Evolutionary conservation across 345 rosid species (phyloP).

Genomic region (Melastoma malabathricum): DNA sequence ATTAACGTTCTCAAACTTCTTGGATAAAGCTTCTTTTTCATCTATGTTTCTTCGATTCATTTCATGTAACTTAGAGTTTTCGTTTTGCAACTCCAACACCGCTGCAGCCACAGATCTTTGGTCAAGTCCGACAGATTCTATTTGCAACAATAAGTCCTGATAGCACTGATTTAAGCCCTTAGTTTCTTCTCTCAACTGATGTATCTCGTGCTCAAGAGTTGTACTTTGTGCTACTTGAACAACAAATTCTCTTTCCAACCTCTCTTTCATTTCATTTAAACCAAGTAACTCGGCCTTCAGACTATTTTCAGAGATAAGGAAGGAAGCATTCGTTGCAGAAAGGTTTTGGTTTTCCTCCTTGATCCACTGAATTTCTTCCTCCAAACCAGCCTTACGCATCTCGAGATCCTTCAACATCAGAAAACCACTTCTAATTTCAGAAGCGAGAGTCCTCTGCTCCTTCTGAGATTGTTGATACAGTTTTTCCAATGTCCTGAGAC

Average conservation of each 20-base stretch:
- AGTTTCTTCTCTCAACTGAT: slow-evolving; percentile 57
- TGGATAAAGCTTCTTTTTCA: slow-evolving; percentile 32
- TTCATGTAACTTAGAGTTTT: slow-evolving; percentile 53
- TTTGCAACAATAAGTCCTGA: slow-evolving; percentile 43
- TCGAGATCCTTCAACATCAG: slow-evolving; percentile 44
- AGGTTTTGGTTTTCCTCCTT: slow-evolving; percentile 26
- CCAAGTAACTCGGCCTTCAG: slow-evolving; percentile 36
- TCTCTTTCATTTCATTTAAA: slow-evolving; percentile 52
- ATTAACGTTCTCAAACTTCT: slow-evolving; percentile 49
- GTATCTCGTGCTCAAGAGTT: slow-evolving; percentile 62
- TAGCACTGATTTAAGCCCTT: slow-evolving; percentile 39
- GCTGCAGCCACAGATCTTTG: slow-evolving; percentile 35
- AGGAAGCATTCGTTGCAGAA: slow-evolving; percentile 34
- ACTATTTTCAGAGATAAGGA: slow-evolving; percentile 24
- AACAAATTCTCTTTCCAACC: slow-evolving; percentile 58
- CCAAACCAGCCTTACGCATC: slow-evolving; percentile 31
- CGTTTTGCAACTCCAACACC: slow-evolving; percentile 52
- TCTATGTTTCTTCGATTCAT: slow-evolving; percentile 25
- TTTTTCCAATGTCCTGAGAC: slow-evolving; percentile 36
- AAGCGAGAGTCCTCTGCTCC: slow-evolving; percentile 52
- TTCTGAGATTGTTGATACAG: slow-evolving; percentile 40
- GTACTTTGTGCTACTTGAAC: slow-evolving; percentile 38
- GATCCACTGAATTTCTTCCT: slow-evolving; percentile 34
- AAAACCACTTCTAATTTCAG: slow-evolving; percentile 47
- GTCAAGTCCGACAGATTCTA: slow-evolving; percentile 46